phyloP scores from a whole-genome alignment of 768 basidiomycete species.

The Imleria badia region DNA sequence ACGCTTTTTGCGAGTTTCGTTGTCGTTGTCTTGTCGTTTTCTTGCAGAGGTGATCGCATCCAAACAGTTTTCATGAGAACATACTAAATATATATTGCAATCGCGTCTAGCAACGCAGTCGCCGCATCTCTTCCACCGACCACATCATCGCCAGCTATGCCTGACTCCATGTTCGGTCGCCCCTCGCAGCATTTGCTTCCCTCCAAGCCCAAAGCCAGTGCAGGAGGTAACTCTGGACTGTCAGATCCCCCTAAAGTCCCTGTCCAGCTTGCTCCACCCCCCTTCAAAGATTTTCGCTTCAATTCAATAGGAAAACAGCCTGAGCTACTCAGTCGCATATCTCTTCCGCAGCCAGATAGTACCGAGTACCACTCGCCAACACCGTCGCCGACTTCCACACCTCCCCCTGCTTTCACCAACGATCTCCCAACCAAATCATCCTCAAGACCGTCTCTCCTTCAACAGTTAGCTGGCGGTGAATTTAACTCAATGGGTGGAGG shows the following conservation, averaged over 20 bases:
- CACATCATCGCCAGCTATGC: conserved; percentile 16
- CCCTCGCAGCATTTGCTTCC: conserved; percentile 28
- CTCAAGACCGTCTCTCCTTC: conserved; percentile 22
- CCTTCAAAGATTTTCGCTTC: conserved; percentile 49
- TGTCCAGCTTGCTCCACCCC: conserved; percentile 8
- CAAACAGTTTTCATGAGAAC: neutral
- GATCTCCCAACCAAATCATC: conserved; percentile 7
- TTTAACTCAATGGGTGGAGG: neutral
- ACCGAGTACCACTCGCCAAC: conserved; percentile 28
- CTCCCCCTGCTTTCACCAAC: conserved; percentile 1
- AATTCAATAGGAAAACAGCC: conserved; percentile 54
- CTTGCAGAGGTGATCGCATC: conserved; percentile 15
- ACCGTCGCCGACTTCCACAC: conserved; percentile 16
- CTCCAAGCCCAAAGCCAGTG: neutral
- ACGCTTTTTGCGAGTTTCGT: neutral
- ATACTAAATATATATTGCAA: conserved; percentile 24
- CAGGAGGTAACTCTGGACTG: neutral
- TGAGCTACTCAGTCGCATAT: conserved; percentile 50
- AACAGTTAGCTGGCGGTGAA: conserved; percentile 19
- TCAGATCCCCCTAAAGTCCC: conserved; percentile 10
- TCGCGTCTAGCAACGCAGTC: conserved; percentile 6
- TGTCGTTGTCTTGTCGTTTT: neutral
- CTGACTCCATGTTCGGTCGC: conserved; percentile 30
- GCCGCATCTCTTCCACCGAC: conserved; percentile 14
- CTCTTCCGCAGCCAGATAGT: conserved; percentile 31